A percentile compares a stretch with the other conserved stretches of the same genome.
phyloP scores from a whole-genome alignment of 1,139 yeast genomes.

The Yamadazyma diospyri region DNA sequence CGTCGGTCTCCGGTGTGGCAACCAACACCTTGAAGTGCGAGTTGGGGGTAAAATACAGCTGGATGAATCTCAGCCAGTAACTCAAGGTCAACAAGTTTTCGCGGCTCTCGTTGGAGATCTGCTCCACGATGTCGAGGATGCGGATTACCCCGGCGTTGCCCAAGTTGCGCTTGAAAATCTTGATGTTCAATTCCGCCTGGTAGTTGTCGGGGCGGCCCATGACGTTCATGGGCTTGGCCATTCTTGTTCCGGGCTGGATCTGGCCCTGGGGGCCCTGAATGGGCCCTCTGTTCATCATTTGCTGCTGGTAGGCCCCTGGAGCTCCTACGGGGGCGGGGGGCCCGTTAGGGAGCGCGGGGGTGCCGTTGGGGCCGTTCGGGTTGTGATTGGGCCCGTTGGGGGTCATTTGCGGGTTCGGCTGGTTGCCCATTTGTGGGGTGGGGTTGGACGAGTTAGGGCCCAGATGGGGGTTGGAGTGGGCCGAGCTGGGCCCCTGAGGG shows the following conservation, averaged over 20 bases:
- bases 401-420: slow-evolving; percentile 19
- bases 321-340: slow-evolving; percentile 2
- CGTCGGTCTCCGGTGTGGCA: neutral
- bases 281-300: neutral
- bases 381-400: slow-evolving; percentile 1
- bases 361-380: slow-evolving; percentile 5
- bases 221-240: slow-evolving; percentile 1
- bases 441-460: slow-evolving; percentile 23
- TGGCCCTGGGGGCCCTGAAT: neutral
- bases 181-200: slow-evolving; percentile 34
- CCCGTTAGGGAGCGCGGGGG: slow-evolving; percentile 4
- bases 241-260: slow-evolving; percentile 1
- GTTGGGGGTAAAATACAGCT: slow-evolving; percentile 32
- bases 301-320: slow-evolving; percentile 2
- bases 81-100: slow-evolving; percentile 28
- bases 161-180: slow-evolving; percentile 36
- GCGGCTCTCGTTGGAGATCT: slow-evolving; percentile 30
- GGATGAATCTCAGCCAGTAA: slow-evolving; percentile 40
- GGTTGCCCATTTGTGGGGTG: slow-evolving; percentile 28
- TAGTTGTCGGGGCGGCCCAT: slow-evolving; percentile 16
- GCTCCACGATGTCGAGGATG: slow-evolving; percentile 36
- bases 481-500: slow-evolving; percentile 12
- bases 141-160: slow-evolving; percentile 47
- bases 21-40: slow-evolving; percentile 24
- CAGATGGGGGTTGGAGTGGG: slow-evolving; percentile 17